Base-by-base conservation (phyloP, 2,329 filamentous ascomycete genomes). In the Colletotrichum destructivum region DNA sequence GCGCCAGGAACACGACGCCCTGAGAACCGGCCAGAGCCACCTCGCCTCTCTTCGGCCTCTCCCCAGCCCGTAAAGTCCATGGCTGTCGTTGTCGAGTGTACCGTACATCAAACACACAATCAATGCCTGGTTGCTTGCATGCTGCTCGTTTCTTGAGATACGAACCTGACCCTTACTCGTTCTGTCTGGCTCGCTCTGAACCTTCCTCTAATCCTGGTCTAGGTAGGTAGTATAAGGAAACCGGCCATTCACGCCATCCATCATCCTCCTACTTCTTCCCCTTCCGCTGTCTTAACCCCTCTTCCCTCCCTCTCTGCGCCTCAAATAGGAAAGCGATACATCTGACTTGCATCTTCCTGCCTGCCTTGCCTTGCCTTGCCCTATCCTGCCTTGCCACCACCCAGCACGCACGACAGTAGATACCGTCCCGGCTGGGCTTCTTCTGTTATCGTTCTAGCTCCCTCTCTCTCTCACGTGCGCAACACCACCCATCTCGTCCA, bases 1-100 rank as follows among this genome's bases (percentile, higher is more conserved):
- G 70, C 67, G 70, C 67, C 70, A 72, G 70, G 70, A 61, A 72
- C 69, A 64, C 31, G 65, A 69, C 65, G 59, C 69, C 59, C n/a
- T 40, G 59, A 42, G 38, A 12, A 56, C 54, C 18, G 12, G 35
- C n/a, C 31, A 16, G 57, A 40, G 42, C 55, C 54, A 56, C 31
- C 31, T 62, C 40, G 51, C 40, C 31, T 62, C 40, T 47, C 2
- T 59, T 59, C 52, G 59, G 59, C 46, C 26, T 56, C 35, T 62
- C 69, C 31, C 31, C 56, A 61, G 49, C 57, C 35, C 46, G 49
- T 64, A 16, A 7, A 40, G 60, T n/a, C 35, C 60, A 67, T 64
- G 62, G 61, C 66, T 56, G 23, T 56, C 57, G 26, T 31, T 38
- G 21, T 62, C 18, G 12, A 13, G 18, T 47, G 49, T 63, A 35